Conservation (phyloP, 768 basidiomycete species). For the Trametes meyenii region DNA sequence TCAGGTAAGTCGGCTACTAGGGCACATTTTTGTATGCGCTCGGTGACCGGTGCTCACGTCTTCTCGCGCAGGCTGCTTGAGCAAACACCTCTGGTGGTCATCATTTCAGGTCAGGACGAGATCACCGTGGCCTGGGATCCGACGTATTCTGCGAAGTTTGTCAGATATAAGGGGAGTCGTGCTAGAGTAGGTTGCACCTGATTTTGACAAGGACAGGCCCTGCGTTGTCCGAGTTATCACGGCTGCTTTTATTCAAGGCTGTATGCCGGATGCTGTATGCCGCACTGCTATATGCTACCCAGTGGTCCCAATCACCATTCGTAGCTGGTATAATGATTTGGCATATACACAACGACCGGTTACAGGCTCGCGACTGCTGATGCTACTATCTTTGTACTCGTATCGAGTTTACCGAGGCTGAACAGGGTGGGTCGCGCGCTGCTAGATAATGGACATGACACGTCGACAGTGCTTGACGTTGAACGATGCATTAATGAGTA, state of each 20-base stretch:
- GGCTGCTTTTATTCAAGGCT: neutral
- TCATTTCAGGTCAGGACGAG: conserved; percentile 8
- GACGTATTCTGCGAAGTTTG: conserved; percentile 2
- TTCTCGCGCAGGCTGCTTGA: neutral
- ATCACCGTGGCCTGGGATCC: conserved; percentile 8
- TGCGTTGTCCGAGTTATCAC: neutral
- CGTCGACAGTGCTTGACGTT: too few relatives aligned
- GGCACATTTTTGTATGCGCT: neutral
- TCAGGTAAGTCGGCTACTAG: neutral
- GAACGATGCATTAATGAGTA: too few relatives aligned
- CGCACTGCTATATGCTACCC: too few relatives aligned
- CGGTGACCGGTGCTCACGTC: neutral
- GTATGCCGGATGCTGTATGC: neutral
- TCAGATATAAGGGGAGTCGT: conserved; percentile 3
- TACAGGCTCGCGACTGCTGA: too few relatives aligned
- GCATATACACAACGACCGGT: too few relatives aligned
- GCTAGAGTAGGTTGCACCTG: neutral
- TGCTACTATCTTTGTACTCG: too few relatives aligned
- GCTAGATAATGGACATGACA: too few relatives aligned
- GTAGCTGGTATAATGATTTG: too few relatives aligned
- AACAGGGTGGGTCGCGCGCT: too few relatives aligned
- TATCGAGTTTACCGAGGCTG: too few relatives aligned
- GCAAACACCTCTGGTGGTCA: conserved; percentile 1
- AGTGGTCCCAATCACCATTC: too few relatives aligned
- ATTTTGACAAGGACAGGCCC: neutral